These are phyloP conservation scores for Mallotus repandus DNA, from an alignment of 441 rosid species.

Conservation along the genomic window DNA sequence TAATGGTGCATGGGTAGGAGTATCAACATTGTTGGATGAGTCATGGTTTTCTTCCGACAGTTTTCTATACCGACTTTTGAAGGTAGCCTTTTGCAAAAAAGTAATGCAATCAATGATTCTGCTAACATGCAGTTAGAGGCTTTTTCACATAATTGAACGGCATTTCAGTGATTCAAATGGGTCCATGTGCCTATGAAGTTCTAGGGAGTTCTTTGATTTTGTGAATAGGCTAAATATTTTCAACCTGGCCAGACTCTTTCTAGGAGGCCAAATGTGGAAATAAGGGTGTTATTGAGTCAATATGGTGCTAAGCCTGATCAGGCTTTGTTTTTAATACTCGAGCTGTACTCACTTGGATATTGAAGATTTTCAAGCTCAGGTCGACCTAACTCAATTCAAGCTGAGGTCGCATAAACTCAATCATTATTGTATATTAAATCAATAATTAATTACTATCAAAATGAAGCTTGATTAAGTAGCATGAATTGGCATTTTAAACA, in stretches of 20 bases:
- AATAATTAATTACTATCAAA: too few relatives aligned
- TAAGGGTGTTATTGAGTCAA: too few relatives aligned
- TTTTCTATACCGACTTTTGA: constrained; percentile 73
- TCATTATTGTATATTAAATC: too few relatives aligned
- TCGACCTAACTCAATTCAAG: too few relatives aligned
- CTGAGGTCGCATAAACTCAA: too few relatives aligned
- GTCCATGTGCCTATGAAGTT: background rate
- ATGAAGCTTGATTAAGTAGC: too few relatives aligned
- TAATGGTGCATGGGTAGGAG: constrained; percentile 43
- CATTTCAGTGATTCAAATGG: background rate
- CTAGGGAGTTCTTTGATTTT: background rate
- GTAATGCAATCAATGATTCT: constrained; percentile 4
- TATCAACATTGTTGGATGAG: constrained; percentile 63
- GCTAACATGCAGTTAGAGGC: constrained; percentile 4
- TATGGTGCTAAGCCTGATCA: too few relatives aligned
- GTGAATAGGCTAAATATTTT: background rate
- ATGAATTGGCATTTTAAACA: too few relatives aligned
- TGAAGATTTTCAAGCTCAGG: too few relatives aligned
- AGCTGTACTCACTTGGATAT: too few relatives aligned
- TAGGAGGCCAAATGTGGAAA: background rate
- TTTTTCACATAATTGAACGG: constrained; percentile 5
- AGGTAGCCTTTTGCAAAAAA: constrained; percentile 40
- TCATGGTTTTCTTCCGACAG: constrained; percentile 80
- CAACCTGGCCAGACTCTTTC: background rate
- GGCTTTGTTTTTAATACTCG: too few relatives aligned